Evolutionary conservation across 805 yeast genomes (phyloP), one percentile per base, ranked within the genome.

Genomic region (Teunomyces atbi): DNA sequence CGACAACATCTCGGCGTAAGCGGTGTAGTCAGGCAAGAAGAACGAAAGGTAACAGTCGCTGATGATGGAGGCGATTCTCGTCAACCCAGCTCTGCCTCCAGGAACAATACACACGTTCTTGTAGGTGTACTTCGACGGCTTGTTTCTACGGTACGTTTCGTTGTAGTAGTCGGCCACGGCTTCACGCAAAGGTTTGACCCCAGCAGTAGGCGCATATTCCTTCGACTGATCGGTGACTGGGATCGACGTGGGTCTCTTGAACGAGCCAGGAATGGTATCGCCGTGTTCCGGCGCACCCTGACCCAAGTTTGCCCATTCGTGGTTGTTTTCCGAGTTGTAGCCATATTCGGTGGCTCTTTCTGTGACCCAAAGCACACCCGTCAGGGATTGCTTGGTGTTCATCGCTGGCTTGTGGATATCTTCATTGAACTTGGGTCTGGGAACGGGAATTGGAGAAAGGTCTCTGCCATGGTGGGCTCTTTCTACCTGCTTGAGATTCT

Each of bases 251-350:
- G 85, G 85, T 59, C 83, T 66, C 44, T 70, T 68, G 58, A 79
- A 78, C 27, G 83, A 79, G 3, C 84, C 84, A 2, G 79, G 79
- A 38, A 80, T 66, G 6, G 74, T 70, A 41, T 77, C 81, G 18
- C 84, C 84, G 45, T 79, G 83, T 57, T 80, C 84, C 3, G 85
- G 84, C 46, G 82, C 81, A 41, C 85, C 85, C 58, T 80, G 85
- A 36, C 85, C 85, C 59, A 80, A 65, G 58, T 80, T 80, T 32
- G 82, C 78, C 84, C 84, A 80, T 10, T 68, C 66, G 16, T 50
- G 53, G 46, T 61, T 65, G 38, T 64, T 64, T 42, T 69, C 72
- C 6, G 65, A 64, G 41, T 66, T 59, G 56, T 66, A 80, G 0
- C 85, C 85, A 57, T 79, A 76, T 50, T 77, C 83, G 37, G 66